A percentile compares a stretch with the other conserved stretches of the same genome.
These are phyloP conservation scores for Trypanosoma vivax DNA, from an alignment of 208 protist genomes.

Conservation along the genomic window DNA sequence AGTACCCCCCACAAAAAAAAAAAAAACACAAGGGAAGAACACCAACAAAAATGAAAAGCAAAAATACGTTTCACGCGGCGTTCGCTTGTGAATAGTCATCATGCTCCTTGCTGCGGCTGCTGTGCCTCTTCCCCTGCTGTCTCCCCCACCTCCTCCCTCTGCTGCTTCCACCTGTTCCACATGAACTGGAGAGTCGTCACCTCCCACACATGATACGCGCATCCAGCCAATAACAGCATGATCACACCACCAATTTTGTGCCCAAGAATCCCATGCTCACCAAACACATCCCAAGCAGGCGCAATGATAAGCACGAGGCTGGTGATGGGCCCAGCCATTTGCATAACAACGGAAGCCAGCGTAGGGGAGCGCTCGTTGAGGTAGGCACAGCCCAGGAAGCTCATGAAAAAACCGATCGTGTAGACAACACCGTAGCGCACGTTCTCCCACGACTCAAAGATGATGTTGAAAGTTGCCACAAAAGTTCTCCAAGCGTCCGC, in stretches of 20 bases:
- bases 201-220: conserved; percentile 78
- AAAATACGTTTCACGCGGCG: too few relatives aligned
- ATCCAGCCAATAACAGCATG: conserved; percentile 45
- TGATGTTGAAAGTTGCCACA: conserved; percentile 37
- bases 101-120: too few relatives aligned
- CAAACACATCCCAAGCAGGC: conserved; percentile 73
- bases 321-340: conserved; percentile 70
- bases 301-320: conserved; percentile 66
- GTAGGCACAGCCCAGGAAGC: conserved; percentile 74
- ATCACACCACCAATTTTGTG: conserved; percentile 70
- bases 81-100: too few relatives aligned
- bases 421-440: conserved; percentile 59
- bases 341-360: conserved; percentile 73
- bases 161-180: background rate
- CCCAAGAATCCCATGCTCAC: conserved; percentile 44
- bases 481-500: conserved; percentile 48
- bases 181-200: conserved; percentile 40
- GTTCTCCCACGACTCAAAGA: conserved; percentile 60
- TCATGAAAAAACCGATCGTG: conserved; percentile 69
- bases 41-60: too few relatives aligned
- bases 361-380: conserved; percentile 80
- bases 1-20: too few relatives aligned
- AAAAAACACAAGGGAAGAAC: too few relatives aligned
- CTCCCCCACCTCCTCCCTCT: conserved; percentile 9
- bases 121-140: conserved; percentile 15